Conservation (phyloP, 768 basidiomycete genomes). For the Porpolomopsis calyptriformis region DNA sequence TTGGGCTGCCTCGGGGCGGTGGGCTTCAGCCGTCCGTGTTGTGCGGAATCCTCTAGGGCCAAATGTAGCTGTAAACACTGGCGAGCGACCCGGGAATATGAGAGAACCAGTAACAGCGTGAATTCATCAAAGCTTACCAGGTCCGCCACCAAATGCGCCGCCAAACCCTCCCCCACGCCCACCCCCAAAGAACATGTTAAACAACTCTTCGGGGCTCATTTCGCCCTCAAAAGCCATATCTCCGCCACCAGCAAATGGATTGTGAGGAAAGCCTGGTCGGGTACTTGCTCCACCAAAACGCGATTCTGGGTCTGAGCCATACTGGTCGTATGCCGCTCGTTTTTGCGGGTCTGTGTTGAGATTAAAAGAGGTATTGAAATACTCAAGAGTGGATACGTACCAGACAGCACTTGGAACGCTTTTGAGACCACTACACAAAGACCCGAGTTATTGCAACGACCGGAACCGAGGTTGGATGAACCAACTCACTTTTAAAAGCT, state of each 20-base stretch:
- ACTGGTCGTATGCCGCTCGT: slow-evolving; percentile 74
- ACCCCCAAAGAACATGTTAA: slow-evolving; percentile 98
- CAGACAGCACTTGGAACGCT: slow-evolving; percentile 90
- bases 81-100: slow-evolving; percentile 11
- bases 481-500: slow-evolving; percentile 83
- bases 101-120: not conserved
- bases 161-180: slow-evolving; percentile 42
- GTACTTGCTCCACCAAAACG: slow-evolving; percentile 64
- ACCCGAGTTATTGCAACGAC: not conserved
- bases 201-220: slow-evolving; percentile 89
- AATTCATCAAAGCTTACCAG: slow-evolving; percentile 26
- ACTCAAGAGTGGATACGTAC: slow-evolving; percentile 22
- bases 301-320: slow-evolving; percentile 83
- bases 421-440: slow-evolving; percentile 79
- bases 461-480: not conserved
- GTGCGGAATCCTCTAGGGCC: slow-evolving; percentile 77
- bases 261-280: slow-evolving; percentile 38
- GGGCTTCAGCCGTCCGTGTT: slow-evolving; percentile 36
- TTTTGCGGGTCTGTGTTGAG: slow-evolving; percentile 64
- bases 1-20: slow-evolving; percentile 27
- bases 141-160: slow-evolving; percentile 44
- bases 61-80: slow-evolving; percentile 70
- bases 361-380: slow-evolving; percentile 5
- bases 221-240: slow-evolving; percentile 56
- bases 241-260: slow-evolving; percentile 38